Base-by-base conservation (phyloP, 495 filamentous ascomycete species). In the Haplographium delicatum region DNA sequence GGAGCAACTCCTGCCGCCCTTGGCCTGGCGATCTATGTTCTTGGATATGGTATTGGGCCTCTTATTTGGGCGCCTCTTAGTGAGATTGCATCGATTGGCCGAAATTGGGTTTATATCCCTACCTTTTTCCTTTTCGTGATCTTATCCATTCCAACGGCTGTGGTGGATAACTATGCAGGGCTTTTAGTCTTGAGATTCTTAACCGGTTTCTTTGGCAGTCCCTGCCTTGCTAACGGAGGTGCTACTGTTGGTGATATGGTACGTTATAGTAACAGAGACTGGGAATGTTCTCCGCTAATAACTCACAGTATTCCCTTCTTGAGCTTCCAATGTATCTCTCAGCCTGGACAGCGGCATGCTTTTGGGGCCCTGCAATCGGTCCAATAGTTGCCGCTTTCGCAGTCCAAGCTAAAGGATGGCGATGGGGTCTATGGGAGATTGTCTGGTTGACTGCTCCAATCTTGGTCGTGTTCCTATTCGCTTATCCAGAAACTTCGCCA, bases 121-220 rank as follows among this genome's bases (percentile, higher is more conserved):
- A 86, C 84, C 0, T 86, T 87, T 64, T 62, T 72, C 0, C 68
- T 86, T 18, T 91, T 88, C 62, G 64, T 86, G 45, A 73, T 89
- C 44, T 81, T 85, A 70, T 67, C 86, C 15, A 78, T 91, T 37
- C 86, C 87, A 4, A 83, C 81, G 51, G 87, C 85, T 0, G 70
- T 91, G 10, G 82, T 83, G 7, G 66, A 72, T 27, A 89, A 88
- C 51, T 82, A 85, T 26, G 61, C 71, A 28, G 86, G 85, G 0
- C 74, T 91, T 69, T 68, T 91, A 33, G 64, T 88, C 9, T 71
- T 80, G 31, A 78, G 88, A 1, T 93, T 91, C 57, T 68, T 91
- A 39, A 76, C 78, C 56, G 88, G 88, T 4, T 65, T 91, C 37
- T 76, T 85, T 16, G 86, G 86, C 2, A 79, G 74, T 34, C 86